Evolutionary conservation across 495 filamentous ascomycete species (phyloP).

Genomic region (Aspergillus carlsbadensis): DNA sequence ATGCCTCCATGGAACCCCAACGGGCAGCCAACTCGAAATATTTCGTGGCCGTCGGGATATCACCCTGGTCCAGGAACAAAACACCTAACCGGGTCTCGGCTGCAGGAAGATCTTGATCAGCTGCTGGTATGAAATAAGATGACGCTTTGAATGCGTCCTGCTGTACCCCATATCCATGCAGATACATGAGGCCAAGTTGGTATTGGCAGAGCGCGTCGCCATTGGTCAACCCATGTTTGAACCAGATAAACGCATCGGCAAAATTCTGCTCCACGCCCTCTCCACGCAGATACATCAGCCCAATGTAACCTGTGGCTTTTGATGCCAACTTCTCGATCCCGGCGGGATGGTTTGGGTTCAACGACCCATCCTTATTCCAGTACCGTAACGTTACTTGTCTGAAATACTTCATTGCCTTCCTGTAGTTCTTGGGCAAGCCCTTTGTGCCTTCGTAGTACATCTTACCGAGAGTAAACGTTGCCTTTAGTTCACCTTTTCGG

Average conservation of each 20-base stretch:
- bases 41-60: constrained; percentile 67
- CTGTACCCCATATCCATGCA: constrained; percentile 77
- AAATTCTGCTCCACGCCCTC: constrained; percentile 85
- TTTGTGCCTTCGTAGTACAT: constrained; percentile 89
- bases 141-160: constrained; percentile 73
- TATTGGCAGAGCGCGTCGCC: constrained; percentile 87
- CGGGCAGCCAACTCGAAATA: constrained; percentile 94
- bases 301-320: constrained; percentile 88
- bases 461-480: constrained; percentile 83
- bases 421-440: constrained; percentile 69
- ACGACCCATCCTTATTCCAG: constrained; percentile 76
- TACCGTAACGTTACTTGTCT: constrained; percentile 77
- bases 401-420: constrained; percentile 79
- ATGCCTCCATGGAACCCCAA: constrained; percentile 86
- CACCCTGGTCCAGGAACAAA: constrained; percentile 88
- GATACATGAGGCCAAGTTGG: constrained; percentile 80
- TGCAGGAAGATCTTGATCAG: constrained; percentile 79
- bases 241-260: constrained; percentile 77
- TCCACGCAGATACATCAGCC: constrained; percentile 88
- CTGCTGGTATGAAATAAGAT: constrained; percentile 76
- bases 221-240: constrained; percentile 73
- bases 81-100: constrained; percentile 82
- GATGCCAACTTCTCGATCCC: constrained; percentile 80
- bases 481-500: constrained; percentile 88
- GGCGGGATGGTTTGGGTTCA: constrained; percentile 49